Evolutionary conservation across 495 filamentous ascomycete species (phyloP), one percentile per base, ranked within the genome.

Genomic region (Pyrenula massariospora): DNA sequence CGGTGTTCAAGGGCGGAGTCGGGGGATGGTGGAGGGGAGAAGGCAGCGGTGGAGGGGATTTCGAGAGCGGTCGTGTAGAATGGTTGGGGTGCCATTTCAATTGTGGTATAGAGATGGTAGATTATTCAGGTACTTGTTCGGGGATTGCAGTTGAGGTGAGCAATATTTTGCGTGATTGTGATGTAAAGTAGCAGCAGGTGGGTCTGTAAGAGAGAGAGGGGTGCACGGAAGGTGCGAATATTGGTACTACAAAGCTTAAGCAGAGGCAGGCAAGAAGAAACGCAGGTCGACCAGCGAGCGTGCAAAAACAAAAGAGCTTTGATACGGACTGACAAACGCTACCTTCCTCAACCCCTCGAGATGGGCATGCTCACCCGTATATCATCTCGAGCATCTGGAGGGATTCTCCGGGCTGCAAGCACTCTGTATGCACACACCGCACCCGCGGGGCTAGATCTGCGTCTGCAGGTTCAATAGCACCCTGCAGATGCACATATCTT

Each of bases 101-200:
- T n/a, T n/a, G n/a, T n/a, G n/a, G n/a, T n/a, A n/a, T n/a, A n/a
- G n/a, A n/a, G n/a, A n/a, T n/a, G n/a, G n/a, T n/a, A n/a, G n/a
- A 48, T 19, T 12, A 12, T 19, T 19, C 42, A 48, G 42, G 42
- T 12, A 48, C 12, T 19, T 48, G 42, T 19, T 12, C 12, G 19
- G 12, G 19, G 12, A 48, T n/a, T n/a, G n/a, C n/a, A n/a, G n/a
- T n/a, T n/a, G n/a, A n/a, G n/a, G n/a, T n/a, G n/a, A n/a, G n/a
- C n/a, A n/a, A n/a, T n/a, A n/a, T n/a, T n/a, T n/a, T n/a, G n/a
- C n/a, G n/a, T n/a, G n/a, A n/a, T n/a, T n/a, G 22, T n/a, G 5
- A 21, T 25, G 64, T 75, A 23, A 64, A 70, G 60, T 78, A 74
- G 76, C 65, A 69, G 56, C 67, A 57, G 52, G 19, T 15, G 54